phyloP scores from a whole-genome alignment of 495 filamentous ascomycete species.

The Penicillium psychrofluorescens region DNA sequence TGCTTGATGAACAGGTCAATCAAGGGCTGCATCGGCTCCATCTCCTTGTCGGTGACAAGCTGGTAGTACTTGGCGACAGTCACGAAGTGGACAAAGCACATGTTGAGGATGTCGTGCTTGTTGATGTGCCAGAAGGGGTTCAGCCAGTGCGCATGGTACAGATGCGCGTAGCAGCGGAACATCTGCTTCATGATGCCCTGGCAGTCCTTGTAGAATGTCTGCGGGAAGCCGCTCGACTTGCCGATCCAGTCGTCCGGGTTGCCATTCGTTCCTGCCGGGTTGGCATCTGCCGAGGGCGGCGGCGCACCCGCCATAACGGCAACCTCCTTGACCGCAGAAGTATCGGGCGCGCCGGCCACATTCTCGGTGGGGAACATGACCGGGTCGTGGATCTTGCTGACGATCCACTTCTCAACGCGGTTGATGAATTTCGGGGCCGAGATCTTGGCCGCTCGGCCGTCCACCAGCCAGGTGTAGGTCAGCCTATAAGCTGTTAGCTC shows the following conservation, averaged over 20 bases:
- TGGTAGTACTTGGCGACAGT: constrained; percentile 79
- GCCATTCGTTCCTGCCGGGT: constrained; percentile 24
- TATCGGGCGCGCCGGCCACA: constrained; percentile 45
- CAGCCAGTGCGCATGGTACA: constrained; percentile 77
- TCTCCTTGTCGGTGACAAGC: constrained; percentile 73
- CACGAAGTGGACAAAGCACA: constrained; percentile 89
- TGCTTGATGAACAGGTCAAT: constrained; percentile 85
- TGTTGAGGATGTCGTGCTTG: constrained; percentile 82
- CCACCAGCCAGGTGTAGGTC: constrained; percentile 79
- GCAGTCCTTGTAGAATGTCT: constrained; percentile 76
- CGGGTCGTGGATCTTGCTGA: constrained; percentile 80
- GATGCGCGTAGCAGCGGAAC: constrained; percentile 91
- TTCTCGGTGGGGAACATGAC: constrained; percentile 80
- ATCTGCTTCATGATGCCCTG: constrained; percentile 92
- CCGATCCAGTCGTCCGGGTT: constrained; percentile 68
- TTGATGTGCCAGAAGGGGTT: constrained; percentile 80
- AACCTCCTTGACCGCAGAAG: constrained; percentile 54
- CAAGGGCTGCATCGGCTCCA: constrained; percentile 89
- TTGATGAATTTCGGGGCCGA: constrained; percentile 82
- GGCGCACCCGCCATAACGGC: constrained; percentile 46
- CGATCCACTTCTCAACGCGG: constrained; percentile 89
- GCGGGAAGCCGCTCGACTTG: constrained; percentile 81
- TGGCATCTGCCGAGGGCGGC: constrained; percentile 38
- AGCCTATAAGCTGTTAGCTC: constrained; percentile 45
- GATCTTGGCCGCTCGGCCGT: constrained; percentile 51